Percentiles rank a stretch among this genome's conserved stretches.
Evolutionary conservation across 2,329 filamentous ascomycete genomes (phyloP).

Genomic region (Diaporthe vaccinii): DNA sequence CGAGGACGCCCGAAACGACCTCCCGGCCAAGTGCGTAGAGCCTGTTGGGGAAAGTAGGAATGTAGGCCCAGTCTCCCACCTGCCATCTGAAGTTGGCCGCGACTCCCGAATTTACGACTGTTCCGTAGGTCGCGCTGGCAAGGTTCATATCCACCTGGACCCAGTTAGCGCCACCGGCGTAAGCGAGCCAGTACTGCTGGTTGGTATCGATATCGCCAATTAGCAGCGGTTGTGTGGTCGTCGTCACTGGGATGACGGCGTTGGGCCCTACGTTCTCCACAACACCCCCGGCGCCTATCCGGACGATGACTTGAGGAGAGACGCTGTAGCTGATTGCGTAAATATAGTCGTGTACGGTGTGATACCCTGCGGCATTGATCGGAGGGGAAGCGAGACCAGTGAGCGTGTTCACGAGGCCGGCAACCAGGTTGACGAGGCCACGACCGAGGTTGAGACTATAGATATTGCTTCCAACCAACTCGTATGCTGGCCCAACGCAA

Average conservation of each 20-base stretch:
- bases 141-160: slow-evolving; percentile 13
- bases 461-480: not conserved
- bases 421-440: not conserved
- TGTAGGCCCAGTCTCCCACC: slow-evolving; percentile 24
- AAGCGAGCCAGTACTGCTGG: slow-evolving; percentile 22
- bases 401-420: not conserved
- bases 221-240: not conserved
- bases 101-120: not conserved
- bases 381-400: not conserved
- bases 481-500: not conserved
- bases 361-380: slow-evolving; percentile 12
- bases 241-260: not conserved
- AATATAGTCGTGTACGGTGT: not conserved
- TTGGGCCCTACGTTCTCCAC: not conserved
- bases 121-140: not conserved
- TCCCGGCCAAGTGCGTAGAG: slow-evolving; percentile 21
- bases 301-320: not conserved
- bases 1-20: not conserved
- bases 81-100: not conserved
- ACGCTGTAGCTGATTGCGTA: not conserved
- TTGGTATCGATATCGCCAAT: slow-evolving; percentile 16
- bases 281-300: not conserved
- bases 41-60: not conserved
- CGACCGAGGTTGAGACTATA: not conserved
- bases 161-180: not conserved